Percentiles rank a stretch among this genome's conserved stretches.
phyloP scores from a whole-genome alignment of 768 basidiomycete species.

The Trametes maxima region DNA sequence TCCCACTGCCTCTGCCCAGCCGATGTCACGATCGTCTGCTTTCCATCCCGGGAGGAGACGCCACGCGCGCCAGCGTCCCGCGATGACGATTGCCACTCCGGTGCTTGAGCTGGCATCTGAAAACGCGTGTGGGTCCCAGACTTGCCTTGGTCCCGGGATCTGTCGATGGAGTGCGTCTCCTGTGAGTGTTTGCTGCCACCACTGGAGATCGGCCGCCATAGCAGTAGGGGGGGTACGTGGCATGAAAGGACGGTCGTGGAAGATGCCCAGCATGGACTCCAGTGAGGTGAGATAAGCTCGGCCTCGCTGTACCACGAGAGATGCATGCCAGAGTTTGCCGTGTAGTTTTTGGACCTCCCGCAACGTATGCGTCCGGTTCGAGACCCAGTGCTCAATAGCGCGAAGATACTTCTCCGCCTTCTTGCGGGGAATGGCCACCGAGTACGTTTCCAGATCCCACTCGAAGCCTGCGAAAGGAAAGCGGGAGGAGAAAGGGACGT shows the following conservation, averaged over 20 bases:
- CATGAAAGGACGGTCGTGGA: slow-evolving; percentile 6
- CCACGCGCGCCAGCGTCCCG: slow-evolving; percentile 31
- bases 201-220: slow-evolving; percentile 25
- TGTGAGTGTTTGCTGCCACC: slow-evolving; percentile 23
- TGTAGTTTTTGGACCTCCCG: slow-evolving; percentile 19
- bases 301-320: slow-evolving; percentile 12
- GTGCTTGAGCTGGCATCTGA: slow-evolving; percentile 37
- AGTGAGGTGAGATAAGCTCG: slow-evolving; percentile 16
- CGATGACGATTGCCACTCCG: slow-evolving; percentile 28
- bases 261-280: slow-evolving; percentile 20
- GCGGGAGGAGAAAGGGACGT: not conserved
- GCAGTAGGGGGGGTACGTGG: slow-evolving; percentile 33
- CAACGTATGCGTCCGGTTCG: slow-evolving; percentile 8
- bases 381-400: slow-evolving; percentile 10
- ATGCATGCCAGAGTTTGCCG: slow-evolving; percentile 25
- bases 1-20: slow-evolving; percentile 49
- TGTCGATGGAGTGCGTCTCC: slow-evolving; percentile 23
- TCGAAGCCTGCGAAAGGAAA: slow-evolving; percentile 29
- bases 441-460: slow-evolving; percentile 24
- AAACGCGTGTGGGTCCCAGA: slow-evolving; percentile 38
- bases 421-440: slow-evolving; percentile 2
- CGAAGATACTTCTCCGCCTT: slow-evolving; percentile 21
- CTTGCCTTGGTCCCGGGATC: slow-evolving; percentile 32
- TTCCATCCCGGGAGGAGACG: slow-evolving; percentile 23
- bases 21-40: slow-evolving; percentile 37